phyloP scores from a whole-genome alignment of 2,329 filamentous ascomycete genomes.

The Phyllosticta capitalensis region DNA sequence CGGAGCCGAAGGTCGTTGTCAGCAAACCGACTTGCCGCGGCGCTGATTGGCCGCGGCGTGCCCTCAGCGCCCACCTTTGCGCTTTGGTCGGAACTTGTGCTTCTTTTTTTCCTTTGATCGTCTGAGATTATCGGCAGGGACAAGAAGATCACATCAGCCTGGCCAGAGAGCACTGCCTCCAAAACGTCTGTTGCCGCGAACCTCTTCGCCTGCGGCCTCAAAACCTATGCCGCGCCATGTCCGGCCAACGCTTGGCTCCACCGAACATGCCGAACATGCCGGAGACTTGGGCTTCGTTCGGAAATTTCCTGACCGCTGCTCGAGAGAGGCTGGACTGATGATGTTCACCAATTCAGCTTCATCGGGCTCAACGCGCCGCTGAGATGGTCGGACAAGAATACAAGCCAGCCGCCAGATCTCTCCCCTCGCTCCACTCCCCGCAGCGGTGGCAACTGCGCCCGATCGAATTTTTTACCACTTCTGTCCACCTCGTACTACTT shows the following conservation, averaged over 20 bases:
- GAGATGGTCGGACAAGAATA: too few relatives aligned
- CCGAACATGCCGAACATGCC: background rate
- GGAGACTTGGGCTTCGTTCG: background rate
- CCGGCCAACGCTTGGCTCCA: background rate
- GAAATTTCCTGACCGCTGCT: background rate
- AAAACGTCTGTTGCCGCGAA: background rate
- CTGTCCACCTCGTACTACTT: background rate
- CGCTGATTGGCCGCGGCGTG: constrained; percentile 2
- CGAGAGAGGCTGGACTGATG: background rate
- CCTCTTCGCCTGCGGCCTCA: background rate
- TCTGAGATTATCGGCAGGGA: background rate
- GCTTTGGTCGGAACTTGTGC: too few relatives aligned
- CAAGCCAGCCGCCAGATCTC: background rate
- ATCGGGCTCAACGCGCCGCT: too few relatives aligned
- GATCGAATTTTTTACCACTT: background rate
- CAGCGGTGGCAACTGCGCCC: background rate
- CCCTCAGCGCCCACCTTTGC: background rate
- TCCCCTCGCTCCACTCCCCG: background rate
- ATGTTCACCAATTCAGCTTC: too few relatives aligned
- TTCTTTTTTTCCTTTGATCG: background rate
- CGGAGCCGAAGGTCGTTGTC: constrained; percentile 7
- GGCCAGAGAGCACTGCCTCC: background rate
- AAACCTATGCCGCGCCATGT: background rate
- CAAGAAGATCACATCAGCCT: background rate
- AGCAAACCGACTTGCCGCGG: constrained; percentile 4